These are phyloP conservation scores for Lichtheimia ramosa DNA, from an alignment of 371 early-diverging fungal genomes.

Conservation along the genomic window DNA sequence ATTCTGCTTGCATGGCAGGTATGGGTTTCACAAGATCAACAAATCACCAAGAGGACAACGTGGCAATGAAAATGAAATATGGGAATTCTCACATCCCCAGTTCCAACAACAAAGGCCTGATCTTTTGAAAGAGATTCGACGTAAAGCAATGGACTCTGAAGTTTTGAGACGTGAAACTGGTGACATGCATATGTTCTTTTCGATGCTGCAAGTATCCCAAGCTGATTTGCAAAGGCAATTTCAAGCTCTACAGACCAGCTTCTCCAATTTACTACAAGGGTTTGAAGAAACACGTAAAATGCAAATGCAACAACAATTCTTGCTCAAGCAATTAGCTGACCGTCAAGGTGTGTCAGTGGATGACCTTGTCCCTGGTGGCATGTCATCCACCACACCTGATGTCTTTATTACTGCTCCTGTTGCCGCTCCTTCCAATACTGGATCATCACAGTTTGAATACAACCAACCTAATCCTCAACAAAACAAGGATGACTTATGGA, in stretches of 20 bases:
- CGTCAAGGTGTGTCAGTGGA: slow-evolving; percentile 14
- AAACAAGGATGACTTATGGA: slow-evolving; percentile 3
- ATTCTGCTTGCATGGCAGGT: slow-evolving; percentile 22
- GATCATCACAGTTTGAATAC: slow-evolving; percentile 1
- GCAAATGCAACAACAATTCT: slow-evolving; percentile 57
- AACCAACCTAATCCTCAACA: background rate
- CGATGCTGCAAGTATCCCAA: slow-evolving; percentile 71
- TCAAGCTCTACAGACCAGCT: slow-evolving; percentile 60
- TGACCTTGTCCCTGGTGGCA: background rate
- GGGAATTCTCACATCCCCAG: slow-evolving; percentile 55
- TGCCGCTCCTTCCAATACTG: slow-evolving; percentile 1
- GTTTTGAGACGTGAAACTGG: slow-evolving; percentile 68
- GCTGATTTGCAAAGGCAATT: slow-evolving; percentile 66
- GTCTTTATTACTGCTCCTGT: slow-evolving; percentile 7
- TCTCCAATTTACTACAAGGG: slow-evolving; percentile 65
- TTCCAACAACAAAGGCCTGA: slow-evolving; percentile 53
- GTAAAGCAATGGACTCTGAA: slow-evolving; percentile 75
- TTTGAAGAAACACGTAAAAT: slow-evolving; percentile 65
- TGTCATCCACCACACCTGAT: slow-evolving; percentile 3
- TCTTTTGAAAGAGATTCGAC: slow-evolving; percentile 42
- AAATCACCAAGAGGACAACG: slow-evolving; percentile 70
- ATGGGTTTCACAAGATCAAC: slow-evolving; percentile 66
- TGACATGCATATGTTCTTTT: slow-evolving; percentile 66
- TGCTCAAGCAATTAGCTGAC: slow-evolving; percentile 33
- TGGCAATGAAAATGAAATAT: slow-evolving; percentile 69